A percentile compares a stretch with the other conserved stretches of the same genome.
phyloP scores from a whole-genome alignment of 106 monocot genomes.

The Posidonia australis region DNA sequence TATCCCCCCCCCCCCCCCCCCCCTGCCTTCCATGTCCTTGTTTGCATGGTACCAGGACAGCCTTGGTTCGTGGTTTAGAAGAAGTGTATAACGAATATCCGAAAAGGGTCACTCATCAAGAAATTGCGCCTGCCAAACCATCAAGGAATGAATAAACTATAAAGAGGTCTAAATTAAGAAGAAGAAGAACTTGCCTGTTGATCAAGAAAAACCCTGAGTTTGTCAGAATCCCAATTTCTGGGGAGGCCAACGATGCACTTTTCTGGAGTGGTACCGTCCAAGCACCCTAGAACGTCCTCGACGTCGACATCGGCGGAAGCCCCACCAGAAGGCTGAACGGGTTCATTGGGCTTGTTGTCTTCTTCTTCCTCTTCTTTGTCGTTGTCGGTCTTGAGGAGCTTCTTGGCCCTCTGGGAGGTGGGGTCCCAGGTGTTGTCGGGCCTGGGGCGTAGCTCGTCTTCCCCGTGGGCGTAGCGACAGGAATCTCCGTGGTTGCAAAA shows the following conservation, averaged over 20 bases:
- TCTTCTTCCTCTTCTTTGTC: not conserved
- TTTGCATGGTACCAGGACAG: too few relatives aligned
- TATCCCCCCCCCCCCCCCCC: too few relatives aligned
- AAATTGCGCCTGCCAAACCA: too few relatives aligned
- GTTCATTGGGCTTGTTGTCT: not conserved
- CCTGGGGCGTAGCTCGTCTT: slow-evolving; percentile 74
- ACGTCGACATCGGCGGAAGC: not conserved
- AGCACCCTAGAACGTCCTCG: not conserved
- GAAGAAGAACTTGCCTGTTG: slow-evolving; percentile 22
- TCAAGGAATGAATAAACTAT: too few relatives aligned
- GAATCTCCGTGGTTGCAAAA: slow-evolving; percentile 61
- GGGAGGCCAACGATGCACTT: slow-evolving; percentile 82
- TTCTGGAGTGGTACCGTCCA: slow-evolving; percentile 31
- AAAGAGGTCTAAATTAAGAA: too few relatives aligned
- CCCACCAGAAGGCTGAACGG: not conserved
- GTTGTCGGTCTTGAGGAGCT: slow-evolving; percentile 20
- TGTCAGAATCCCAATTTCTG: slow-evolving; percentile 51
- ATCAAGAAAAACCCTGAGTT: slow-evolving; percentile 56
- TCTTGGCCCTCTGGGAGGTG: slow-evolving; percentile 68
- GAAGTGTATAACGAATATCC: too few relatives aligned
- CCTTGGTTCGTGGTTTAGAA: too few relatives aligned
- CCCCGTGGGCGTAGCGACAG: slow-evolving; percentile 88
- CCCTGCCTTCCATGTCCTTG: too few relatives aligned
- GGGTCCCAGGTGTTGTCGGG: slow-evolving; percentile 89
- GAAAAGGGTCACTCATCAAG: too few relatives aligned